A percentile compares a stretch with the other conserved stretches of the same genome.
phyloP scores from a whole-genome alignment of 768 basidiomycete genomes.

The Suillus luteus region DNA sequence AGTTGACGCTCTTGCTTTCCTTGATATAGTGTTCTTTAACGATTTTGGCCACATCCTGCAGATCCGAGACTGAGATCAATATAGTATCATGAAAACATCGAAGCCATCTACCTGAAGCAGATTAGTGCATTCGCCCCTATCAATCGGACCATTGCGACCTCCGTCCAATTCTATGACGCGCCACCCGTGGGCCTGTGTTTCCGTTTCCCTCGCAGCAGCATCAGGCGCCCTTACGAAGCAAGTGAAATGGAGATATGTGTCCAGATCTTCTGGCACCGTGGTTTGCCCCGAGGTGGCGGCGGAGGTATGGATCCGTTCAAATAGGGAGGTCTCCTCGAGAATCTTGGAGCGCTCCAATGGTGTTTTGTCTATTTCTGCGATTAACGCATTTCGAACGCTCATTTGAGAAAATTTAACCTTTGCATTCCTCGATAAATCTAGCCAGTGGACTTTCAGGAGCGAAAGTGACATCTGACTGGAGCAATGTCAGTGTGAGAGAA shows the following conservation, averaged over 20 bases:
- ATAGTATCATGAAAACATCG: neutral
- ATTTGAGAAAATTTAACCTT: conserved; percentile 42
- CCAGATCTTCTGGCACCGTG: conserved; percentile 57
- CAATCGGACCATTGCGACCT: conserved; percentile 72
- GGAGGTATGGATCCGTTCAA: conserved; percentile 75
- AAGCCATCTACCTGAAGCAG: conserved; percentile 51
- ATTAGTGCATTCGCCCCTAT: conserved; percentile 65
- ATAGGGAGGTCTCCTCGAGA: conserved; percentile 75
- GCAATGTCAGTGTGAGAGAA: conserved; percentile 11
- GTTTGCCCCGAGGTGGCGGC: conserved; percentile 73
- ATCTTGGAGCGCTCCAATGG: conserved; percentile 74
- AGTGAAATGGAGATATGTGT: conserved; percentile 85
- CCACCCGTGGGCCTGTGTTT: conserved; percentile 28
- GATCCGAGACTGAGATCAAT: conserved; percentile 7
- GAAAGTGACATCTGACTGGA: conserved; percentile 59
- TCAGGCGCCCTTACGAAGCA: conserved; percentile 77
- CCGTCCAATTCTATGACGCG: conserved; percentile 88
- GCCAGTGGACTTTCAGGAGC: conserved; percentile 59
- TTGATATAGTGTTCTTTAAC: conserved; percentile 46
- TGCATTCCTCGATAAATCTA: conserved; percentile 64
- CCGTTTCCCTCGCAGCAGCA: conserved; percentile 24
- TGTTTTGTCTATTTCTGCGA: conserved; percentile 50
- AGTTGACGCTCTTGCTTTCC: conserved; percentile 40
- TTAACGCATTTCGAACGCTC: neutral
- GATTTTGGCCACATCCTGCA: conserved; percentile 48